These are phyloP conservation scores for Coemansia sp. DNA, from an alignment of 192 early-diverging fungal genomes.

Conservation along the genomic window DNA sequence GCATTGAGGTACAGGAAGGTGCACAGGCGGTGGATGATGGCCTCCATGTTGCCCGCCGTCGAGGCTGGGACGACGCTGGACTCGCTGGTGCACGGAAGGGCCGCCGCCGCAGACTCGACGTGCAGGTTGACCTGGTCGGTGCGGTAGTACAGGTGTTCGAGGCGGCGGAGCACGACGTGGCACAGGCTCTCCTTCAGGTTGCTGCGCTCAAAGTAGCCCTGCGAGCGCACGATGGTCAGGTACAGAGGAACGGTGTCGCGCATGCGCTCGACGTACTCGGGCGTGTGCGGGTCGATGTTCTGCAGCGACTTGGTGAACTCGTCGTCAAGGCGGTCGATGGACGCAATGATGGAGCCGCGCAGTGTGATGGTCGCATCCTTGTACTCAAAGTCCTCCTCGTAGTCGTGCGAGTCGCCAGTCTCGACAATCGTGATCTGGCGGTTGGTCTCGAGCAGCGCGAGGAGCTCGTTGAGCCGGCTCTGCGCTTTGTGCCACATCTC, in stretches of 20 bases:
- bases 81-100: slow-evolving; percentile 50
- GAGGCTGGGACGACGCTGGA: slow-evolving; percentile 56
- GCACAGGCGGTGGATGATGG: slow-evolving; percentile 82
- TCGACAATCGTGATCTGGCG: slow-evolving; percentile 72
- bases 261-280: slow-evolving; percentile 95
- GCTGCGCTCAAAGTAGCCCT: slow-evolving; percentile 81
- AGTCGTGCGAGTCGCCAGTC: slow-evolving; percentile 48
- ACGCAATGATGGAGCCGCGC: slow-evolving; percentile 84
- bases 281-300: slow-evolving; percentile 95
- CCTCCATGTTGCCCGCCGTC: slow-evolving; percentile 56
- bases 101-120: slow-evolving; percentile 58
- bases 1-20: slow-evolving; percentile 87
- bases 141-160: slow-evolving; percentile 99
- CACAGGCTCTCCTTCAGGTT: slow-evolving; percentile 65
- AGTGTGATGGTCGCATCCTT: slow-evolving; percentile 68
- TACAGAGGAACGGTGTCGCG: slow-evolving; percentile 89
- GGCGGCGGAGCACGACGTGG: slow-evolving; percentile 79
- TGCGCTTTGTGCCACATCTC: slow-evolving; percentile 82
- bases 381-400: slow-evolving; percentile 48
- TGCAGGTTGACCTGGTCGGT: slow-evolving; percentile 85
- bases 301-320: slow-evolving; percentile 97
- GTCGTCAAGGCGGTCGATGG: slow-evolving; percentile 94
- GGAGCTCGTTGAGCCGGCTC: slow-evolving; percentile 75
- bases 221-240: slow-evolving; percentile 83
- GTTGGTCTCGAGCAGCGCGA: slow-evolving; percentile 79